Conservation (phyloP, 2,329 filamentous ascomycete genomes). For the Neopestalotiopsis sp. region DNA sequence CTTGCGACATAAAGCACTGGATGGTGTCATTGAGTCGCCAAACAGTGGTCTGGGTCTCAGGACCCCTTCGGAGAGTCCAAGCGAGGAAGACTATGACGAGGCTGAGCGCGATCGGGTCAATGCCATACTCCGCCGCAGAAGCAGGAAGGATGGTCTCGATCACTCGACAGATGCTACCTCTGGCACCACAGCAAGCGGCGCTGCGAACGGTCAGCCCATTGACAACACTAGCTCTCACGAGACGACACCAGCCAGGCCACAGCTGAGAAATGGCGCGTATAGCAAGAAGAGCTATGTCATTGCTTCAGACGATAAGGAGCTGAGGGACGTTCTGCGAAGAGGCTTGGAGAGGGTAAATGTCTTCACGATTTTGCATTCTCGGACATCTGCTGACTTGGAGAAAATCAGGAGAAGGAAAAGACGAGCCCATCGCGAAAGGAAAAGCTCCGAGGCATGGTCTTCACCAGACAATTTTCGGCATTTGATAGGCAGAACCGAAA, state of each 20-base stretch:
- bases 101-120: conserved; percentile 26
- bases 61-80: conserved; percentile 44
- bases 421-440: conserved; percentile 28
- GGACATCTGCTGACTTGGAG: background rate
- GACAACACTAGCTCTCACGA: conserved; percentile 24
- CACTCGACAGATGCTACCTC: background rate
- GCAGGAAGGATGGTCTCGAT: conserved; percentile 5
- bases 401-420: conserved; percentile 26
- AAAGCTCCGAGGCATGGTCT: conserved; percentile 64
- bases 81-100: conserved; percentile 54
- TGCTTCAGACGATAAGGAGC: conserved; percentile 42
- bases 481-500: conserved; percentile 76
- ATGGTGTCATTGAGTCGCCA: background rate
- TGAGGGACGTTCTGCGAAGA: conserved; percentile 44
- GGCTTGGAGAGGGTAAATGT: conserved; percentile 36
- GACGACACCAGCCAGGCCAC: background rate
- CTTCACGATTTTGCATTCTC: background rate
- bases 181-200: conserved; percentile 9
- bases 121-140: conserved; percentile 28
- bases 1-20: background rate
- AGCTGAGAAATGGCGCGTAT: conserved; percentile 13
- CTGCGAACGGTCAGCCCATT: background rate
- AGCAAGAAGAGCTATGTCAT: conserved; percentile 31
- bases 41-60: conserved; percentile 1
- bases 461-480: conserved; percentile 74